Conservation (phyloP, 192 early-diverging fungal genomes). For the Podila clonocystis region DNA sequence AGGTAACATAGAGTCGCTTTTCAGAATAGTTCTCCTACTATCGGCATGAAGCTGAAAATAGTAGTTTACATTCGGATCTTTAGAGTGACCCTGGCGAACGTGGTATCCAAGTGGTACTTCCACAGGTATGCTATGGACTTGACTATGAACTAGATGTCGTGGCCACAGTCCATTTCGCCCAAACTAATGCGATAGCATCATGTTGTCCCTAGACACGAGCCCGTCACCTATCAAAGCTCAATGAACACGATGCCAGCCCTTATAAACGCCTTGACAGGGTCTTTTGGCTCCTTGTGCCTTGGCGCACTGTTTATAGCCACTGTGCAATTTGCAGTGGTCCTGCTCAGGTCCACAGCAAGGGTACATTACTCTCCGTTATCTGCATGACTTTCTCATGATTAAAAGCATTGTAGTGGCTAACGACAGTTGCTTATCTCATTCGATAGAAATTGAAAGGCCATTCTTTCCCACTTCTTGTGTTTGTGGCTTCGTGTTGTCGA, state of each 20-base stretch:
- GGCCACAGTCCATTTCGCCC: no score
- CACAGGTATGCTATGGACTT: conserved; percentile 16
- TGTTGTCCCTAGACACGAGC: conserved; percentile 33
- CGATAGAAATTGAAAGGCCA: conserved; percentile 33
- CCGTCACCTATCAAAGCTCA: conserved; percentile 40
- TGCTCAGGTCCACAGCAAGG: conserved; percentile 55
- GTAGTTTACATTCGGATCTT: not conserved
- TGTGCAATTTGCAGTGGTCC: conserved; percentile 62
- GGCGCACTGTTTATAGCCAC: conserved; percentile 69
- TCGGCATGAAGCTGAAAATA: not conserved
- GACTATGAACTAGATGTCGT: not conserved
- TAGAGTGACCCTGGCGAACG: conserved; percentile 70
- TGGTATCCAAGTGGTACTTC: conserved; percentile 87
- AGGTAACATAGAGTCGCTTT: conserved; percentile 46
- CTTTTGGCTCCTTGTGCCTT: conserved; percentile 74
- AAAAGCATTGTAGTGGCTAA: not conserved
- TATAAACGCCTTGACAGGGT: conserved; percentile 59
- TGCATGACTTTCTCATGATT: not conserved
- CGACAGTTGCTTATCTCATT: not conserved
- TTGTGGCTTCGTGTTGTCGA: conserved; percentile 37
- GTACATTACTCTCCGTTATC: conserved; percentile 25
- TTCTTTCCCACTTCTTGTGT: conserved; percentile 53
- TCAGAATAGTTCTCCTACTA: not conserved
- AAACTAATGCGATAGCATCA: no score
- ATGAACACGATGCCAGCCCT: conserved; percentile 54